A percentile compares a stretch with the other conserved stretches of the same genome.
phyloP scores from a whole-genome alignment of 1,284 basidiomycete species.

The Mrakiaceae sp. region DNA sequence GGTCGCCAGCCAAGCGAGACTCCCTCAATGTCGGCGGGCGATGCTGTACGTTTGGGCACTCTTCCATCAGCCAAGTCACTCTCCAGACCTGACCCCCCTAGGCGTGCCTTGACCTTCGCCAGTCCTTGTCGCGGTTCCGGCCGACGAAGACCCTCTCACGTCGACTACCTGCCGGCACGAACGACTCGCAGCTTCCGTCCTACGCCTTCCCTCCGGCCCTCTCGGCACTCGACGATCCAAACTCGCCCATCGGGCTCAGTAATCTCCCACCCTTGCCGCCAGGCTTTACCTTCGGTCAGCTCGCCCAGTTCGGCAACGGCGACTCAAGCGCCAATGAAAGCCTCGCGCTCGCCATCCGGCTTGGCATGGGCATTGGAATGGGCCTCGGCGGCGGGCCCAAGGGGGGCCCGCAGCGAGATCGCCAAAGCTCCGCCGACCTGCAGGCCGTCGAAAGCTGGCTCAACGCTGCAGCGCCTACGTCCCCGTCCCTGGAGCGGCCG shows the following conservation, averaged over 20 bases:
- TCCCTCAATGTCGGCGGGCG: not conserved
- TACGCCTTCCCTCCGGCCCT: not conserved
- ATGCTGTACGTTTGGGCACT: too few species aligned
- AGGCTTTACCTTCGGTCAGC: slow-evolving; percentile 30
- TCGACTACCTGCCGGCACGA: too few species aligned
- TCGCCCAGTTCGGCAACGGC: slow-evolving; percentile 22
- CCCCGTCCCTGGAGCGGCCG: not conserved
- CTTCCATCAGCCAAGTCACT: too few species aligned
- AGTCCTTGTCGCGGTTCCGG: too few species aligned
- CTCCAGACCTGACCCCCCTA: too few species aligned
- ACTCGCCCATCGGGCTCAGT: slow-evolving; percentile 10
- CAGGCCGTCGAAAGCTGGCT: not conserved
- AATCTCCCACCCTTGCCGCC: slow-evolving; percentile 31
- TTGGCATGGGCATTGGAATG: slow-evolving; percentile 38
- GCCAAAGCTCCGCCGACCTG: not conserved
- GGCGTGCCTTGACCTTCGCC: too few species aligned
- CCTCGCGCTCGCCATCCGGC: slow-evolving; percentile 36
- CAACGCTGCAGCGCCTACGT: not conserved
- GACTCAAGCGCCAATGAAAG: slow-evolving; percentile 25
- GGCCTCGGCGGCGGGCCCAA: slow-evolving; percentile 19
- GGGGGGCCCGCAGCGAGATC: not conserved
- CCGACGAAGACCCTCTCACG: too few species aligned
- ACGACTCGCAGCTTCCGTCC: not conserved
- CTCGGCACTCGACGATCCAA: not conserved
- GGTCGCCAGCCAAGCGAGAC: not conserved